Percentiles rank a stretch among this genome's conserved stretches.
These are phyloP conservation scores for Mycena alexandri DNA, from an alignment of 768 basidiomycete species.

Conservation along the genomic window DNA sequence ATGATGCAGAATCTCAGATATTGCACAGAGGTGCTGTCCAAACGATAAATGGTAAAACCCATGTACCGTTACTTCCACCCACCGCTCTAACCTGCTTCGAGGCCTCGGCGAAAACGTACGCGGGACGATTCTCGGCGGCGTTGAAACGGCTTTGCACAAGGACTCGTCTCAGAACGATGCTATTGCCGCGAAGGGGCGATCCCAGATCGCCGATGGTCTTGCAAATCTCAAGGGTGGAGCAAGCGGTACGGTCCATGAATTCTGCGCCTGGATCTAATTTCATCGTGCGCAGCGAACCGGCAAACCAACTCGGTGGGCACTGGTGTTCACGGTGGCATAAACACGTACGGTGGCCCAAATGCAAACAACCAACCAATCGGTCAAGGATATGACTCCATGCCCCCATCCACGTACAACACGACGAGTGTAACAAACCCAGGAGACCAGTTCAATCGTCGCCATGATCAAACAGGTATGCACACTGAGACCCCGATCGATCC, in stretches of 20 bases:
- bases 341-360: too few relatives aligned
- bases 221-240: background rate
- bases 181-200: constrained; percentile 28
- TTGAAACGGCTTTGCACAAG: constrained; percentile 32
- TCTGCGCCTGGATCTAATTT: background rate
- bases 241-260: background rate
- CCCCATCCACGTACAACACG: background rate
- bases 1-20: background rate
- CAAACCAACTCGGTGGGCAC: background rate
- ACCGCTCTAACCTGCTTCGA: background rate
- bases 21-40: constrained; percentile 30
- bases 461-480: constrained; percentile 20
- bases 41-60: constrained; percentile 23
- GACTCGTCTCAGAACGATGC: constrained; percentile 28
- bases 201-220: constrained; percentile 13
- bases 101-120: constrained; percentile 35
- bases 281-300: background rate
- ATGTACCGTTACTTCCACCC: too few relatives aligned
- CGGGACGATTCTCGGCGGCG: constrained; percentile 35
- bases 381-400: too few relatives aligned
- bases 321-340: too few relatives aligned
- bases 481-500: background rate
- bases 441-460: constrained; percentile 11
- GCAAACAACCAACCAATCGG: too few relatives aligned
- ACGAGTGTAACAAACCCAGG: too few relatives aligned